Percentiles rank a stretch among this genome's conserved stretches.
Conservation (phyloP, 495 filamentous ascomycete genomes). For the Annulohypoxylon moriforme region DNA sequence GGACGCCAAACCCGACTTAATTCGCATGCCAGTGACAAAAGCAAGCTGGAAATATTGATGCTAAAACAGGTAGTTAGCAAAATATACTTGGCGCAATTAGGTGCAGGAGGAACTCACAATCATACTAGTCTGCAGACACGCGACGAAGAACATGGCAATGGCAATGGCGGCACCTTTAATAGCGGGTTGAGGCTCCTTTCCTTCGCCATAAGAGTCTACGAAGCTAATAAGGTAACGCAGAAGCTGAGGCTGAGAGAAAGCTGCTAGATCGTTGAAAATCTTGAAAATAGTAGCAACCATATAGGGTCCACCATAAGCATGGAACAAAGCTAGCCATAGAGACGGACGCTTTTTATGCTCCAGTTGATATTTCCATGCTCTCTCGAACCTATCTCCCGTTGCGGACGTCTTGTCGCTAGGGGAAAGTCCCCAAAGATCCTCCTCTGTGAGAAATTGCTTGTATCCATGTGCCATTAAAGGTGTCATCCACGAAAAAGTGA, state of each 20-base stretch:
- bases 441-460: conserved; percentile 89
- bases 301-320: conserved; percentile 86
- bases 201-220: conserved; percentile 78
- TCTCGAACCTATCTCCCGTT: conserved; percentile 74
- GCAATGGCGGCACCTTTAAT: conserved; percentile 89
- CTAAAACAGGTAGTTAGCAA: conserved; percentile 61
- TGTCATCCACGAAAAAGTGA: conserved; percentile 99
- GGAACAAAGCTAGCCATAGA: conserved; percentile 92
- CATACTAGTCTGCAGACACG: conserved; percentile 79
- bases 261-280: conserved; percentile 80
- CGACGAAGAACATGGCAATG: conserved; percentile 90
- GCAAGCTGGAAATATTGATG: conserved; percentile 97
- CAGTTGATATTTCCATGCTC: conserved; percentile 82
- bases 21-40: conserved; percentile 95
- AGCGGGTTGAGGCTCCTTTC: conserved; percentile 74
- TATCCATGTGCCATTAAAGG: conserved; percentile 97
- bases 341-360: conserved; percentile 77
- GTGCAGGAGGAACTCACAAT: conserved; percentile 47
- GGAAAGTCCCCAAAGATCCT: conserved; percentile 95
- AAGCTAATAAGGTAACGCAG: conserved; percentile 86
- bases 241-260: conserved; percentile 92
- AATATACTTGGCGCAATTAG: not conserved
- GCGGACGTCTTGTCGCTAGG: conserved; percentile 78
- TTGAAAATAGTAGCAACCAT: conserved; percentile 85
- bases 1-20: conserved; percentile 88